Conservation (phyloP, 192 early-diverging fungal species). For the Coemansia sp. region DNA sequence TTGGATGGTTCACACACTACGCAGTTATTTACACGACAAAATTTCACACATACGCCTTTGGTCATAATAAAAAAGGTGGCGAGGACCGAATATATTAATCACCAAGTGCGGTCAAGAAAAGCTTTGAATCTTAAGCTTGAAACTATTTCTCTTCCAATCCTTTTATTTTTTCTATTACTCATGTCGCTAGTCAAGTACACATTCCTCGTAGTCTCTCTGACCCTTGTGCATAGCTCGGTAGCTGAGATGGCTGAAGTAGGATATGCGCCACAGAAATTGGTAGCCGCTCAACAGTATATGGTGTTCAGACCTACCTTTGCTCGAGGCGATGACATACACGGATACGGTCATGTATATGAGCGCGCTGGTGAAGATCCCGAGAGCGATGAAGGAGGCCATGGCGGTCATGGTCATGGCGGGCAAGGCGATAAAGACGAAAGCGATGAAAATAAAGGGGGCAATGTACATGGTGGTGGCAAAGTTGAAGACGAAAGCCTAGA, state of each 20-base stretch:
- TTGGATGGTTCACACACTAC: background rate
- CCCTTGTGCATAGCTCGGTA: background rate
- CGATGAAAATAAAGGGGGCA: no score
- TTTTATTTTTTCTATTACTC: background rate
- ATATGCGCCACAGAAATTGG: slow-evolving; percentile 33
- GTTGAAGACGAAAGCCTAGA: background rate
- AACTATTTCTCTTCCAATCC: background rate
- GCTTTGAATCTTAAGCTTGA: background rate
- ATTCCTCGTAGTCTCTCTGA: background rate
- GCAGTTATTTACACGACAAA: background rate
- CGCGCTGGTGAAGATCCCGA: slow-evolving; percentile 11
- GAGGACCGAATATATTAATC: background rate
- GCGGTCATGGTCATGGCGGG: no score
- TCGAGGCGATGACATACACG: background rate
- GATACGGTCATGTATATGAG: background rate
- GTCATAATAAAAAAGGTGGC: background rate
- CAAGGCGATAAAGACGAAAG: no score
- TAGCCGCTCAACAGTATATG: slow-evolving; percentile 43
- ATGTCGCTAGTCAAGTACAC: background rate
- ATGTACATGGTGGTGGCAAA: no score
- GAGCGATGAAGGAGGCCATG: no score
- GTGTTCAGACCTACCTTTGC: slow-evolving; percentile 11
- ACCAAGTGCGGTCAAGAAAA: background rate
- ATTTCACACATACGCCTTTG: background rate
- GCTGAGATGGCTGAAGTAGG: slow-evolving; percentile 30